These are phyloP conservation scores for Saposhnikovia divaricata DNA, from an alignment of 129 eudicot species.

Conservation along the genomic window DNA sequence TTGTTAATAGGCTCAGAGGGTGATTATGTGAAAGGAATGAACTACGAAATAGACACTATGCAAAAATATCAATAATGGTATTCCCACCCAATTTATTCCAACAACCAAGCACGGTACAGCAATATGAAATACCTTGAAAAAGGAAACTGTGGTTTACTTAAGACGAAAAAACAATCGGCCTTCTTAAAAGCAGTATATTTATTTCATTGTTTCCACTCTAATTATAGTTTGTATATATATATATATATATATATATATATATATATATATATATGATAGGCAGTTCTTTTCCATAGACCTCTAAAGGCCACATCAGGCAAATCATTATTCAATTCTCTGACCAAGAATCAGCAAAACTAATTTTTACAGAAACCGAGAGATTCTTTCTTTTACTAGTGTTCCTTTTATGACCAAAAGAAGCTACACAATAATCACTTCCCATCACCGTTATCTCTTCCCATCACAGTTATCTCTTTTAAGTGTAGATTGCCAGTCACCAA, in stretches of 20 bases:
- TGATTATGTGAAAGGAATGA: no score
- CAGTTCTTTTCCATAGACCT: background rate
- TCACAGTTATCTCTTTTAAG: no score
- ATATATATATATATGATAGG: background rate
- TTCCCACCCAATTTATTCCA: no score
- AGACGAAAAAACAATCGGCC: background rate
- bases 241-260: no score
- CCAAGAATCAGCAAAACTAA: background rate
- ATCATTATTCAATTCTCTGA: background rate
- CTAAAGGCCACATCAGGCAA: background rate
- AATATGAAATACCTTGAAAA: background rate
- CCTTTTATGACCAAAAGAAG: background rate
- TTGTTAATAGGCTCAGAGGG: no score
- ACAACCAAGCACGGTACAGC: no score
- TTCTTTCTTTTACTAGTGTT: background rate
- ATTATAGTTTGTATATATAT: background rate
- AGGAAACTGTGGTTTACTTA: background rate
- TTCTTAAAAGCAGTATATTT: no score
- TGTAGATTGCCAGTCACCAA: background rate
- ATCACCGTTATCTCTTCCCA: no score
- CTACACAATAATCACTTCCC: background rate
- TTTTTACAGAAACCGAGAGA: background rate
- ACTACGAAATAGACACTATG: no score
- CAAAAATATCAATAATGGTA: no score
- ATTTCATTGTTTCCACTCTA: background rate